Evolutionary conservation across 768 basidiomycete genomes (phyloP), one percentile per base, ranked within the genome.

Genomic region (Cystobasidium onofrii): DNA sequence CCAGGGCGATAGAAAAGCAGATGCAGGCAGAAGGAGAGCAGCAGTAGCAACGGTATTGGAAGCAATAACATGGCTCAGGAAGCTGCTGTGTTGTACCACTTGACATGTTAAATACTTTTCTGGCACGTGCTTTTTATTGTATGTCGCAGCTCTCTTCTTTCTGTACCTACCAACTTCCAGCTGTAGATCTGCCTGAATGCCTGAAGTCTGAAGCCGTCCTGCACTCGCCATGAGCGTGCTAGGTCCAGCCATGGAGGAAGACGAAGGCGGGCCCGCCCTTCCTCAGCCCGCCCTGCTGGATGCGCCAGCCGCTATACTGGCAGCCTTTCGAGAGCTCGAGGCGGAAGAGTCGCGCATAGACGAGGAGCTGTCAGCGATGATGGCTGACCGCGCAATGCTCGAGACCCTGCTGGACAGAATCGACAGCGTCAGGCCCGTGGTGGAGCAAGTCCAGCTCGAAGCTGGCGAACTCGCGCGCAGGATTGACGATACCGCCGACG

Each of bases 401-500:
- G 55, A 75, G 31, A 62, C 33, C 7, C 64, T 73, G 25, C 64
- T 75, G 46, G 74, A 75, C 54, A 31, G 61, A 18, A 50, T 75
- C 34, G 75, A 75, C 54, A 74, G 61, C 63, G 55, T 75, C 29
- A 18, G 36, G 62, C 75, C 75, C 31, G 70, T 75, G 17, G 70
- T 75, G n/a, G 74, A 55, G 33, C 61, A 66, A 27, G 72, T 75
- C 44, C 70, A 75, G 50, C 50, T 64, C 18, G 75, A 75, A 31
- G 75, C 70, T 20, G 31, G 64, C 20, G 70, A 73, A 34, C 63
- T 75, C 7, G 39, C 43, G 6, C 33, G 52, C 17, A 23, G 73
- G 27, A 63, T 75, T 12, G 72, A 75, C 64, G 69, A 75, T 18
- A 75, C 75, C 33, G 75, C 75, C 9, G 74, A 75, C 29, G 65